Evolutionary conservation across 2,329 filamentous ascomycete genomes (phyloP), one percentile per base, ranked within the genome.

Genomic region (Huntiella decipiens): DNA sequence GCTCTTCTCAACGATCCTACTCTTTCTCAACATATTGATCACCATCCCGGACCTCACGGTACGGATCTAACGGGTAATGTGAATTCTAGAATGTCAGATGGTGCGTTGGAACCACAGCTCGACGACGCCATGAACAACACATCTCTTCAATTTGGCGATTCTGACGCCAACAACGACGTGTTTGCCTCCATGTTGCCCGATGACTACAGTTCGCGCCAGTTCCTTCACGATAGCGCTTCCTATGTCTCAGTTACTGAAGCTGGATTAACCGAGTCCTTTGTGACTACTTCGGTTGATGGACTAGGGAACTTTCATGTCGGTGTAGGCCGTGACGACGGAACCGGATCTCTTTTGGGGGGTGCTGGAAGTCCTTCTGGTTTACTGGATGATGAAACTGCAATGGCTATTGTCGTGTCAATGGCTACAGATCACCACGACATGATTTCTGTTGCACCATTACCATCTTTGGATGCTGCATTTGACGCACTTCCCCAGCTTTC

Each of bases 181-280:
- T 49, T 49, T 46, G 47, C 44, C 43, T 49, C 47, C 35, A 62
- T 54, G 42, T 71, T 71, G 67, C 67, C 63, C 52, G 66, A 73
- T 53, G 67, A 66, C 36, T 73, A 67, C 54, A 68, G 73, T 52
- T 58, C 65, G 17, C 60, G 68, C 49, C 63, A 58, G 52, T 68
- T 71, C 50, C 61, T 70, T 35, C 62, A 68, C 46, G 64, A 68
- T 44, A 66, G 64, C 45, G 16, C 44, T 32, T 56, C 60, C 15
- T 71, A 71, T 48, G 62, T 67, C 6, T 56, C 64, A 17, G 66
- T 70, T 47, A 44, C 49, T n/a, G 51, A 52, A 12, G 63, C 61
- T 38, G 46, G 46, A 31, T 43, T 43, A 36, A 58, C 63, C 41
- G 61, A 66, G 47, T 59, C 62, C 43, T 66, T 60, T 53, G 60